These are phyloP conservation scores for Leucosporidium yakuticum DNA, from an alignment of 768 basidiomycete genomes.

Conservation along the genomic window DNA sequence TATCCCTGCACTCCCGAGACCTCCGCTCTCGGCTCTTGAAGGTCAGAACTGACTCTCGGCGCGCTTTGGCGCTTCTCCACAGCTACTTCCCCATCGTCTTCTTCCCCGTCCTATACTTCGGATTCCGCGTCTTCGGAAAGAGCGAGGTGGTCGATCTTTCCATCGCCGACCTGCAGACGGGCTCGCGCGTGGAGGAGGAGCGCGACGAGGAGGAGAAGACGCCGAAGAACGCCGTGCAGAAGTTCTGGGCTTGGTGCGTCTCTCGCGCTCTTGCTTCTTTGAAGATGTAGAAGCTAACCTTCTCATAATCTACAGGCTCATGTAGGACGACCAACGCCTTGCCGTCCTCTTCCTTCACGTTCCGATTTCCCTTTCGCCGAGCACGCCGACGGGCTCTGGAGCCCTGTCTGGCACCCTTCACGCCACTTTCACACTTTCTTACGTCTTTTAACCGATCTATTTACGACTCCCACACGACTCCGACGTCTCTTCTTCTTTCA, in stretches of 20 bases:
- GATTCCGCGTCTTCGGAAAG: neutral
- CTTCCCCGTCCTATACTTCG: constrained; percentile 13
- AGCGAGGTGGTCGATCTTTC: constrained; percentile 48
- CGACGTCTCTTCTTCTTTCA: too few species aligned
- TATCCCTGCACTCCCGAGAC: too few species aligned
- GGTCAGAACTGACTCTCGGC: neutral
- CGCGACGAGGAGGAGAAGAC: constrained; percentile 57
- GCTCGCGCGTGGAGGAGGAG: constrained; percentile 71
- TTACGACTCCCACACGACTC: too few species aligned
- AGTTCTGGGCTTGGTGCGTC: neutral
- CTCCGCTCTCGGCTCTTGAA: too few species aligned
- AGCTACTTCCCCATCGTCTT: constrained; percentile 21
- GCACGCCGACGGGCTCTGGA: too few species aligned
- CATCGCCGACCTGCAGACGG: constrained; percentile 79
- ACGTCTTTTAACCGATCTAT: too few species aligned
- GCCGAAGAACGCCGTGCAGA: neutral
- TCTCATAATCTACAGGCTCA: too few species aligned
- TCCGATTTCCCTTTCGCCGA: too few species aligned
- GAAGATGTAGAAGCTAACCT: neutral
- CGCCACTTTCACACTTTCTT: too few species aligned
- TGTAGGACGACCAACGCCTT: too few species aligned
- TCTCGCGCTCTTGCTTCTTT: neutral
- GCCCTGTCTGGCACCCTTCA: too few species aligned
- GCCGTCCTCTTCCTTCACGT: too few species aligned
- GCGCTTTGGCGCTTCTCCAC: neutral